These are phyloP conservation scores for Auriscalpium microsporum DNA, from an alignment of 768 basidiomycete genomes.

Conservation along the genomic window DNA sequence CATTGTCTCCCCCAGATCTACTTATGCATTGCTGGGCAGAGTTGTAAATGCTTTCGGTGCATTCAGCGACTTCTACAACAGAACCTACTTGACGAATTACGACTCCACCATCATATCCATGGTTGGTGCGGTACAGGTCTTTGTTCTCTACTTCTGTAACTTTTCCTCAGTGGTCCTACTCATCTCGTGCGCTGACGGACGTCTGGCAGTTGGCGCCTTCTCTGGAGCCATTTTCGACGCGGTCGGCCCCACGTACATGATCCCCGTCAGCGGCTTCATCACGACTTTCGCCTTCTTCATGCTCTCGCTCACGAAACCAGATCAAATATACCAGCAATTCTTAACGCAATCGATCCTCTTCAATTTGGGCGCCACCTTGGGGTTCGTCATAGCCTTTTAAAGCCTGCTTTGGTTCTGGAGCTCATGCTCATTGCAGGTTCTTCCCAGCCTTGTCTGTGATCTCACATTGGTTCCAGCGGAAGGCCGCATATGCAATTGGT, in stretches of 20 bases:
- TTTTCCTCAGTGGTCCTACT: not conserved
- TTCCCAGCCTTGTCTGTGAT: conserved; percentile 24
- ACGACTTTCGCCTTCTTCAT: conserved; percentile 20
- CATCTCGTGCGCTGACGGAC: not conserved
- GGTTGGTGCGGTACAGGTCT: not conserved
- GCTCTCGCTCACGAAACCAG: conserved; percentile 18
- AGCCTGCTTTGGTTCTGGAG: not conserved
- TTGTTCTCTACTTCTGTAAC: conserved; percentile 1
- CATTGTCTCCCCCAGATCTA: not conserved
- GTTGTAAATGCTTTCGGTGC: not conserved
- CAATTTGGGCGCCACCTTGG: conserved; percentile 21
- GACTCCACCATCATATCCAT: not conserved
- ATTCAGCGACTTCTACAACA: conserved; percentile 4
- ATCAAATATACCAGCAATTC: conserved; percentile 23
- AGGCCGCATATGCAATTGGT: conserved; percentile 30
- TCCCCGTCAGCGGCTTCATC: conserved; percentile 18
- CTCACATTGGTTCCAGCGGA: conserved; percentile 29
- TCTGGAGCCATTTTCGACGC: not conserved
- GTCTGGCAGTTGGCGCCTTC: not conserved
- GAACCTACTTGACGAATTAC: conserved; percentile 2
- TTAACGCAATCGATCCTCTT: conserved; percentile 25
- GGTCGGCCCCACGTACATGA: conserved; percentile 11
- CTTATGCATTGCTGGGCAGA: not conserved
- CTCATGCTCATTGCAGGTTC: conserved; percentile 17
- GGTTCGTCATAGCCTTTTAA: conserved; percentile 8